Conservation (phyloP, 1,284 basidiomycete species). For the Papiliotrema flavescens region DNA sequence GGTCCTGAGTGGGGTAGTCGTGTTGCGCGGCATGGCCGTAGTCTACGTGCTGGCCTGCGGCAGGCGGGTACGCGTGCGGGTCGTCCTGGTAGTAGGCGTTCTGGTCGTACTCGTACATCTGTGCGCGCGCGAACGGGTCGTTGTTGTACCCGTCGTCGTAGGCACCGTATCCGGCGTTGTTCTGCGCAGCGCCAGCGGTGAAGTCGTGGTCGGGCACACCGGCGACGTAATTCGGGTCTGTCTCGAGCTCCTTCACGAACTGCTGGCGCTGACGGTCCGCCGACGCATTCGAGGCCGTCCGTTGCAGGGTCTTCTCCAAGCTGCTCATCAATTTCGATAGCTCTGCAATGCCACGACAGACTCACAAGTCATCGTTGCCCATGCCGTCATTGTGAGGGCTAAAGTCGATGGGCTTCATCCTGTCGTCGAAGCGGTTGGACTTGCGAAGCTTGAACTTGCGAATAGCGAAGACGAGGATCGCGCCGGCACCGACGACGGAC, state of each 20-base stretch:
- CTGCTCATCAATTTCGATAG: constrained; percentile 1
- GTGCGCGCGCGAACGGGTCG: constrained; percentile 28
- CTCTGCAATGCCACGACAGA: neutral
- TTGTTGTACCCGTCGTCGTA: constrained; percentile 21
- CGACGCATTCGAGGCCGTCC: constrained; percentile 30
- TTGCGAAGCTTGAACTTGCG: constrained; percentile 86
- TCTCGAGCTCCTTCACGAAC: constrained; percentile 38
- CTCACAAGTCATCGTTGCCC: constrained; percentile 29
- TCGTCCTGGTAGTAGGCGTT: constrained; percentile 7
- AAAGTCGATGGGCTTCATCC: constrained; percentile 56
- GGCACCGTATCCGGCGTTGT: constrained; percentile 16
- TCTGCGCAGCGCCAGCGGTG: constrained; percentile 60
- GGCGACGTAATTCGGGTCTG: constrained; percentile 23
- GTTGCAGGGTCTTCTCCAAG: constrained; percentile 43
- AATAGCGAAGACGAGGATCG: constrained; percentile 74
- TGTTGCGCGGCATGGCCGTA: constrained; percentile 4
- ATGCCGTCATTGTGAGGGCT: constrained; percentile 67
- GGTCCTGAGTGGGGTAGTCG: constrained; percentile 32
- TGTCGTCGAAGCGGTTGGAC: constrained; percentile 71
- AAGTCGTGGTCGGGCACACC: constrained; percentile 63
- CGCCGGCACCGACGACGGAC: constrained; percentile 62
- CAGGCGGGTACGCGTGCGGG: constrained; percentile 8
- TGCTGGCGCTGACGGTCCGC: constrained; percentile 41
- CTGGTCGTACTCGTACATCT: constrained; percentile 30
- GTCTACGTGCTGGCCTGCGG: constrained; percentile 12